Conservation (phyloP, 31 red algal genomes). For the Odonthalia washingtoniensis region DNA sequence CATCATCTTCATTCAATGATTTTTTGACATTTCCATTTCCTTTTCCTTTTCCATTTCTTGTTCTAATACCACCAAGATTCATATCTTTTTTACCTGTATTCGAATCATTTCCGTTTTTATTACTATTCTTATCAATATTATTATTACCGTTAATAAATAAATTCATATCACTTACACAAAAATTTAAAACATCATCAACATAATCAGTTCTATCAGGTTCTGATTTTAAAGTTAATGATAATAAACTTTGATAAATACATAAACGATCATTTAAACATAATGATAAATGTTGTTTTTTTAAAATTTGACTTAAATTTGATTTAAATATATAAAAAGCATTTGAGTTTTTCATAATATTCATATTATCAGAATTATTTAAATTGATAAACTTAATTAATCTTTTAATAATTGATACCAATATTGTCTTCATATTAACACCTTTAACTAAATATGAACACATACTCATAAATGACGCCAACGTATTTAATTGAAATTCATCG, state of each 20-base stretch:
- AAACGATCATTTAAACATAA: conserved; percentile 62
- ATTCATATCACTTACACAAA: conserved; percentile 58
- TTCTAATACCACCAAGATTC: background rate
- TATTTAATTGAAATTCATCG: conserved; percentile 89
- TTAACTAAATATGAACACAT: conserved; percentile 70
- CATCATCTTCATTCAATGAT: conserved; percentile 49
- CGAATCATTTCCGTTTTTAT: conserved; percentile 28
- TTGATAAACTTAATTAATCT: conserved; percentile 79
- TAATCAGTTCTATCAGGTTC: conserved; percentile 71
- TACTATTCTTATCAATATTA: conserved; percentile 13
- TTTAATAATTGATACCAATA: conserved; percentile 74
- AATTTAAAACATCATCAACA: conserved; percentile 80
- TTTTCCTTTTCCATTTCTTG: background rate
- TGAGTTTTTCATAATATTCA: conserved; percentile 38
- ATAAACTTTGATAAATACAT: conserved; percentile 65
- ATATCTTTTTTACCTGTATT: conserved; percentile 25
- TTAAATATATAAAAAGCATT: conserved; percentile 74
- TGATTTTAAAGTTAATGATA: conserved; percentile 66
- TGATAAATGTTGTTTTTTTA: conserved; percentile 53
- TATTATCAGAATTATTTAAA: conserved; percentile 27
- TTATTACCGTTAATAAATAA: conserved; percentile 39
- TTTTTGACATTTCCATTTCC: conserved; percentile 10
- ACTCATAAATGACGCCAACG: conserved; percentile 68
- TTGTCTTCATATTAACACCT: conserved; percentile 76
- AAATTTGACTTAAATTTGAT: conserved; percentile 51